These are phyloP conservation scores for Suillus spraguei DNA, from an alignment of 768 basidiomycete genomes.

Conservation along the genomic window DNA sequence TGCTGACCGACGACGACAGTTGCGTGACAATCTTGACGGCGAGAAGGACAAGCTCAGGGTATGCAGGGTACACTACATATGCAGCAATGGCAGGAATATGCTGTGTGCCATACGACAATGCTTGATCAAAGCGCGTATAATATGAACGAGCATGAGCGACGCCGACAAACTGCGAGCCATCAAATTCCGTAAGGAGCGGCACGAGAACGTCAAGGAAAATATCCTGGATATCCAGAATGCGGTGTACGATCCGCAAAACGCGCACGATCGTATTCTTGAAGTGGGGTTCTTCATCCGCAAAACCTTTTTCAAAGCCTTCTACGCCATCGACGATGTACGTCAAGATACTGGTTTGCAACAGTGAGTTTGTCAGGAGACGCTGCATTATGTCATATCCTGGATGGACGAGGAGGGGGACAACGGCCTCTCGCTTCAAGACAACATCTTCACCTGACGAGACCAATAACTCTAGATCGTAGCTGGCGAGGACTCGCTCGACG, in stretches of 20 bases:
- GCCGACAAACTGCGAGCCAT: slow-evolving; percentile 55
- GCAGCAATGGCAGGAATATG: slow-evolving; percentile 83
- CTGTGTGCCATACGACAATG: slow-evolving; percentile 65
- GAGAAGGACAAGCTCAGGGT: slow-evolving; percentile 74
- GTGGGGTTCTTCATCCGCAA: slow-evolving; percentile 68
- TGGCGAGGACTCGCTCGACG: slow-evolving; percentile 80
- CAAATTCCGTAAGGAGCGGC: slow-evolving; percentile 71
- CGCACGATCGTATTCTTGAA: slow-evolving; percentile 79
- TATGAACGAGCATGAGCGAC: slow-evolving; percentile 64
- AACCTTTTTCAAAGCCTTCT: slow-evolving; percentile 70
- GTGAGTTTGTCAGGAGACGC: slow-evolving; percentile 70
- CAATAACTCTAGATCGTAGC: slow-evolving; percentile 79
- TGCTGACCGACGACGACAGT: slow-evolving; percentile 73
- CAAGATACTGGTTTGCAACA: slow-evolving; percentile 73
- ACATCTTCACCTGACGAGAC: slow-evolving; percentile 59
- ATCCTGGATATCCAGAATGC: slow-evolving; percentile 83
- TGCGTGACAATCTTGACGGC: slow-evolving; percentile 75
- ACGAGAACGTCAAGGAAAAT: slow-evolving; percentile 89
- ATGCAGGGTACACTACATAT: slow-evolving; percentile 67
- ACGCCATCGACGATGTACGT: slow-evolving; percentile 82
- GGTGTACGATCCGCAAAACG: slow-evolving; percentile 78
- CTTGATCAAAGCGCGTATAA: slow-evolving; percentile 76
- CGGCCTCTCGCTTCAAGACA: slow-evolving; percentile 49
- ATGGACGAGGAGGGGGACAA: slow-evolving; percentile 65
- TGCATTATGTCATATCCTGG: slow-evolving; percentile 89